A percentile compares a stretch with the other conserved stretches of the same genome.
phyloP scores from a whole-genome alignment of 2,329 filamentous ascomycete species.

The Paracorniculantispora psalliotae region DNA sequence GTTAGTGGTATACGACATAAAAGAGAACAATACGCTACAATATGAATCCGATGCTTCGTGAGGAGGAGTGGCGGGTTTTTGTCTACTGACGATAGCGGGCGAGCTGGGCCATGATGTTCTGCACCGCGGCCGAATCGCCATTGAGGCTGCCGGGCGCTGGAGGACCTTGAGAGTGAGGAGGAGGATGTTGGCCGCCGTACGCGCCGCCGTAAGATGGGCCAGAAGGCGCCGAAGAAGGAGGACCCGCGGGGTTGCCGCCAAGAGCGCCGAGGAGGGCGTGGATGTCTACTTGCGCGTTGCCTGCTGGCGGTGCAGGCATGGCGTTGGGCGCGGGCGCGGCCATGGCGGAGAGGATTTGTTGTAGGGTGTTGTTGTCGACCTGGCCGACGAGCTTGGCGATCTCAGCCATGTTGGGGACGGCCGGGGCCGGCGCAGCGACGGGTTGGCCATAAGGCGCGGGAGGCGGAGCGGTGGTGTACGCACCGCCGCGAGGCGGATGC shows the following conservation, averaged over 20 bases:
- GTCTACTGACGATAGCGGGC: slow-evolving; percentile 57
- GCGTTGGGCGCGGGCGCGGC: slow-evolving; percentile 12
- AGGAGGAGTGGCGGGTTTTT: neutral
- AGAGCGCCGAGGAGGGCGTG: slow-evolving; percentile 42
- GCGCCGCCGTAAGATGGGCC: slow-evolving; percentile 24
- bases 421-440: slow-evolving; percentile 10
- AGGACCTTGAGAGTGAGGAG: slow-evolving; percentile 5
- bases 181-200: slow-evolving; percentile 27
- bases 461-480: slow-evolving; percentile 19
- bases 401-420: slow-evolving; percentile 40
- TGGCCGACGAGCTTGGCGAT: slow-evolving; percentile 61
- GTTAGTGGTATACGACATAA: neutral
- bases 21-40: neutral
- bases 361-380: slow-evolving; percentile 65
- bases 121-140: slow-evolving; percentile 47
- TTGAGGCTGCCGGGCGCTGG: slow-evolving; percentile 14
- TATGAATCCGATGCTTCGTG: neutral
- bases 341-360: slow-evolving; percentile 62
- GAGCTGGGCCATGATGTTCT: slow-evolving; percentile 71
- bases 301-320: slow-evolving; percentile 19
- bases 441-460: slow-evolving; percentile 23
- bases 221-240: slow-evolving; percentile 22
- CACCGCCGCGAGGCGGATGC: slow-evolving; percentile 21
- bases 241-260: slow-evolving; percentile 21
- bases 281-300: slow-evolving; percentile 36